Evolutionary conservation across 768 basidiomycete species (phyloP).

Genomic region (Sistotremastrum suecicum): DNA sequence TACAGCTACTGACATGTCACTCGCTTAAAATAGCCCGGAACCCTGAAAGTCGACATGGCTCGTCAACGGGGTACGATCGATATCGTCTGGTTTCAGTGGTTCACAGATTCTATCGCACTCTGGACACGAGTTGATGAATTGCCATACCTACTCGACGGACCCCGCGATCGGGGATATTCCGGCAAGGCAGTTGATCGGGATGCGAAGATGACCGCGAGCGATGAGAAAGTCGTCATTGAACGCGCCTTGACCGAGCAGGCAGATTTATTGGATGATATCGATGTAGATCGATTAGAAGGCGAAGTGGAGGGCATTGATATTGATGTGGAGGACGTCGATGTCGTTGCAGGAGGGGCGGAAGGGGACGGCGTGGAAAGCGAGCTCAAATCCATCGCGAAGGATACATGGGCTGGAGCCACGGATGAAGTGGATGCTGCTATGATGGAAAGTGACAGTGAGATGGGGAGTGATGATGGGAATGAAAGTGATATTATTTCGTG

Average conservation of each 20-base stretch:
- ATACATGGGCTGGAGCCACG: constrained; percentile 68
- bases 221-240: constrained; percentile 6
- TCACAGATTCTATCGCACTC: constrained; percentile 77
- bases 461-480: too few species aligned
- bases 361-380: constrained; percentile 16
- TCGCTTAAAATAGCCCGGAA: constrained; percentile 46
- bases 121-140: constrained; percentile 75
- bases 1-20: constrained; percentile 2
- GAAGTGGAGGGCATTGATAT: constrained; percentile 52
- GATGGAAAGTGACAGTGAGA: constrained; percentile 61
- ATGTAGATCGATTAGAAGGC: constrained; percentile 25
- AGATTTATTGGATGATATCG: constrained; percentile 3
- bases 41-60: constrained; percentile 82
- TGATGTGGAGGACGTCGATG: constrained; percentile 11
- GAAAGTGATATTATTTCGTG: too few species aligned
- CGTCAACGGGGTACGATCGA: constrained; percentile 61
- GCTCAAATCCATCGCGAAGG: constrained; percentile 28
- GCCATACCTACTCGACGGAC: constrained; percentile 59
- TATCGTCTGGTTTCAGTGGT: constrained; percentile 84
- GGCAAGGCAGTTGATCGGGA: neutral
- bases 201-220: neutral
- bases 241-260: constrained; percentile 7
- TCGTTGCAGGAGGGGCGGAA: constrained; percentile 14
- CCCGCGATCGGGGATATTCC: constrained; percentile 19
- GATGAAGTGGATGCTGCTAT: constrained; percentile 80